Evolutionary conservation across 108 stramenopile genomes (phyloP).

Genomic region (Asterionellopsis glacialis): DNA sequence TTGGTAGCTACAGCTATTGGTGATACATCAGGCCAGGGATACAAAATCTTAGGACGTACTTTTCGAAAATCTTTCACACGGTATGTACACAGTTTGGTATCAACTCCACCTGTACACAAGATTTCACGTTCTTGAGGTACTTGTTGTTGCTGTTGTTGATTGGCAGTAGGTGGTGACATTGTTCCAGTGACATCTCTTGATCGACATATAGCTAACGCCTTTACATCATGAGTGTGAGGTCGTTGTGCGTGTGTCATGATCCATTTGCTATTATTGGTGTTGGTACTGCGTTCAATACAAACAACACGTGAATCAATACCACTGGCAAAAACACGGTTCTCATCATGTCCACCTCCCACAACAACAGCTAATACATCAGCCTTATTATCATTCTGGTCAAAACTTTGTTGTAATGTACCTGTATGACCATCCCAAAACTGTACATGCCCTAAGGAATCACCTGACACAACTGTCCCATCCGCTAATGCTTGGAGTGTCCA

Average conservation of each 20-base stretch:
- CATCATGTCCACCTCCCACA: conserved; percentile 50
- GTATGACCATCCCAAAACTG: conserved; percentile 88
- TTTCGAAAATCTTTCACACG: conserved; percentile 56
- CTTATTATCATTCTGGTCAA: conserved; percentile 71
- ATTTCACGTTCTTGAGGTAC: conserved; percentile 32
- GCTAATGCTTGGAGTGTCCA: conserved; percentile 79
- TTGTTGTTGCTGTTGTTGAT: neutral
- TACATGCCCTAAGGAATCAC: conserved; percentile 87
- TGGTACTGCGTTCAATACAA: conserved; percentile 56
- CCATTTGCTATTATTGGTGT: conserved; percentile 53
- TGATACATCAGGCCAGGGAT: conserved; percentile 66
- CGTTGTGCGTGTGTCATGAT: conserved; percentile 74
- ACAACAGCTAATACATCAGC: conserved; percentile 87
- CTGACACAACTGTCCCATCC: conserved; percentile 83
- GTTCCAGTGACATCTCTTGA: conserved; percentile 1
- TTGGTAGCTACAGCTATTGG: conserved; percentile 44
- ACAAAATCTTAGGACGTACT: conserved; percentile 59
- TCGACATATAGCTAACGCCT: conserved; percentile 64
- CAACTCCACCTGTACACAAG: conserved; percentile 82
- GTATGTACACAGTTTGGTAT: conserved; percentile 87
- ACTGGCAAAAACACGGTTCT: conserved; percentile 81
- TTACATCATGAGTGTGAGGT: conserved; percentile 92
- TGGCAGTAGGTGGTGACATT: conserved; percentile 2
- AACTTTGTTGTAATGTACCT: conserved; percentile 77
- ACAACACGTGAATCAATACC: conserved; percentile 92